phyloP scores from a whole-genome alignment of 768 basidiomycete species.

The Arthromyces matolae region DNA sequence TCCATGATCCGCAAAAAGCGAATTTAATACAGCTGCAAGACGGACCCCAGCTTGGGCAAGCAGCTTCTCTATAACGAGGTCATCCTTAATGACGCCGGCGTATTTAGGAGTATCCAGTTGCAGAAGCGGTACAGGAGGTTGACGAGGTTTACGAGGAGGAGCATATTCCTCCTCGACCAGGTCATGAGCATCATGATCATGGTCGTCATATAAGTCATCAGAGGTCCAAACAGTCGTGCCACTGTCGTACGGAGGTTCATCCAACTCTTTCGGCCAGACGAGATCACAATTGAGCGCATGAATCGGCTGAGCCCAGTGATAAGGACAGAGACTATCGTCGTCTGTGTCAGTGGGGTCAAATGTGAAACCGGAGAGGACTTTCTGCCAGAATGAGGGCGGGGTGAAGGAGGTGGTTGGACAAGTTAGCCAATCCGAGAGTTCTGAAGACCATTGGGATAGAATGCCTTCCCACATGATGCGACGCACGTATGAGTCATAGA shows the following conservation, averaged over 20 bases:
- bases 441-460: constrained; percentile 59
- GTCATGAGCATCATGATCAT: constrained; percentile 14
- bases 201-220: constrained; percentile 8
- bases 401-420: constrained; percentile 35
- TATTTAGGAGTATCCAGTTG: constrained; percentile 85
- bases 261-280: constrained; percentile 74
- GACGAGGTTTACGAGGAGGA: constrained; percentile 3
- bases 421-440: constrained; percentile 58
- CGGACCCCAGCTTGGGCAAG: constrained; percentile 81
- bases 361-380: constrained; percentile 17
- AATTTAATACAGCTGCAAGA: constrained; percentile 80
- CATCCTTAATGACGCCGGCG: constrained; percentile 58
- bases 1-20: constrained; percentile 49
- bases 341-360: constrained; percentile 34
- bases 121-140: constrained; percentile 42
- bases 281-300: constrained; percentile 80
- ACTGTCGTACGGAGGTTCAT: constrained; percentile 39
- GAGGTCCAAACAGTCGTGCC: constrained; percentile 3
- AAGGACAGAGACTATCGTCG: constrained; percentile 66
- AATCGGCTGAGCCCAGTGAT: constrained; percentile 70
- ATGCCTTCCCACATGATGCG: constrained; percentile 86
- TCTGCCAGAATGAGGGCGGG: constrained; percentile 25
- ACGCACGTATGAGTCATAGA: constrained; percentile 86
- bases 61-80: constrained; percentile 76
- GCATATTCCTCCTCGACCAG: constrained; percentile 9